Base-by-base conservation (phyloP, 257 asterid genomes). In the Anisodus acutangulus region DNA sequence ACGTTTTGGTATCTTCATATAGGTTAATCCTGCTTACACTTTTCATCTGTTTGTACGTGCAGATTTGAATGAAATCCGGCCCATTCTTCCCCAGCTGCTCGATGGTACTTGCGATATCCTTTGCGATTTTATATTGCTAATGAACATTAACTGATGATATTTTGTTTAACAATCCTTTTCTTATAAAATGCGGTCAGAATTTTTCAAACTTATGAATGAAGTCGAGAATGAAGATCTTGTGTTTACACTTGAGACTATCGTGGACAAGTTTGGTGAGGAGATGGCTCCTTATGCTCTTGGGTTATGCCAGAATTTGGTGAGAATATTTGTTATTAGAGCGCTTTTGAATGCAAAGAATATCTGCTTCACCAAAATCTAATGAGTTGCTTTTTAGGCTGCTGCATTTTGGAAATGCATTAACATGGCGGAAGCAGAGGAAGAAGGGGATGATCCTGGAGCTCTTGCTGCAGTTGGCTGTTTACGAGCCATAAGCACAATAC, bases 191-290 rank as follows among this genome's bases (percentile, higher is more conserved):
- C 74, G 82, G 69, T 78, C 97, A 97, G 99, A 97, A 85, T 95
- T 97, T 87, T 97, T 95, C 89, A 95, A 95, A 81, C 98, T 97
- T 37, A 95, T 95, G 99, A 88, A 92, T 86, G 99, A 97, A 89
- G 97, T 97, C 76, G 99, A 97, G 91, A 97, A 95, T 88, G 99
- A 97, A 90, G 99, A 97, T 94, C 98, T 97, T 31, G 99, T 97
- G 74, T 97, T 92, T 84, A 94, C 99, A 3, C 97, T 97, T 31
- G 99, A 97, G 94, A 93, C 99, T 60, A 93, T 97, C 79, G 99
- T 97, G 83, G 99, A 97, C 90, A 97, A 97, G 90, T 97, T 97
- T 89, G 99, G 99, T 82, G 98, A 97, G 90, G 99, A 97, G 93
- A 97, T 97, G 98, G 94, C 98, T 87, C 98, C 99, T 17, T 95